Base-by-base conservation (phyloP, 1,284 basidiomycete genomes). In the Leucoagaricus sp. region DNA sequence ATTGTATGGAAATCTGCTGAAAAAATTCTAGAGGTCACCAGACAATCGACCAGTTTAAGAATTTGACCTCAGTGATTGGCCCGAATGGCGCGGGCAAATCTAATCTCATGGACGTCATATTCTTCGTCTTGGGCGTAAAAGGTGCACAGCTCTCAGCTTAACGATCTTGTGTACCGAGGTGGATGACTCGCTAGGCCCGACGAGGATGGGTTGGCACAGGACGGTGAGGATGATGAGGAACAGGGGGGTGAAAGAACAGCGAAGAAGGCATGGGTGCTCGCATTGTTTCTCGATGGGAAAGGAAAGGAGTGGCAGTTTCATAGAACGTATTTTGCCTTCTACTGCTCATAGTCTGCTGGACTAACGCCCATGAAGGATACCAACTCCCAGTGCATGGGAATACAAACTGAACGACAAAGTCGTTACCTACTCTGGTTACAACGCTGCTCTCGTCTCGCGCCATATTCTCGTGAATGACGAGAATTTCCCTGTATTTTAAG, bases 401-500 rank as follows among this genome's bases (percentile, higher is more conserved):
- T 98, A 98, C 76, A 88, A 85, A 64, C 80, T 97, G 49, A 93
- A 98, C 70, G 75, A 78, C 61, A 85, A 82, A 64, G 76, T 84
- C 12, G 91, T 96, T 47, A 88, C 90, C 0, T 95, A 94, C 70
- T 83, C 87, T 26, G 83, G 84, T 0, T 98, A 98, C 76, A 95
- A 96, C 61, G 77, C 86, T 10, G 89, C 92, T 15, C 87, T 98
- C 31, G 82, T 91, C 57, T 80, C 83, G 23, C 94, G 96, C 72
- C 98, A 98, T 69, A 94, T 99, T 66, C 90, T 99, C 56, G 96
- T 99, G 69, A 98, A 98, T 75, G 97, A 97, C 17, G 98, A 98
- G 77, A 99, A 99, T 78, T 99, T 99, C 69, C 87, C 99, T 54
- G 97, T 99, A n/a, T 99, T 99, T 75, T 96, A 98, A 72, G 97